Base-by-base conservation (phyloP, 2,329 filamentous ascomycete genomes). In the Corynespora cassiicola region DNA sequence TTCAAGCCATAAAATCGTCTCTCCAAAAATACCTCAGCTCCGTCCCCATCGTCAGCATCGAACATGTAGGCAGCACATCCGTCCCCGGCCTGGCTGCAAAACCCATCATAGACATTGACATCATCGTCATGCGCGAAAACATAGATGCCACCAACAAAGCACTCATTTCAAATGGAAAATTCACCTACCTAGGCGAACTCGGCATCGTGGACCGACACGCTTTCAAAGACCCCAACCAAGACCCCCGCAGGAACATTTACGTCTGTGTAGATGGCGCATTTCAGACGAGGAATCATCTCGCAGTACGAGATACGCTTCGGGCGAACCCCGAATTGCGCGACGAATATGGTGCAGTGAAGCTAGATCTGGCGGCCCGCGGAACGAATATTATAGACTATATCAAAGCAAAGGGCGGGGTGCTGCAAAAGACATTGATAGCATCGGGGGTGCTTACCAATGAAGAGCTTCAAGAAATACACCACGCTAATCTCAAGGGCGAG, bases 31-130 rank as follows among this genome's bases (percentile, higher is more conserved):
- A 47, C 14, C 47, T 67, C 6, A 28, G 36, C 18, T 36, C 26
- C 29, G 33, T 54, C 26, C 8, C 34, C 1, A 36, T 48, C 32
- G 24, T 58, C 9, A 53, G 51, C 17, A 68, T 69, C 42, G 60
- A 70, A 41, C 68, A 71, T 44, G 54, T 70, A 22, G 66, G 66
- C 32, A 66, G 63, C 39, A 70, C 68, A 17, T 67, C 68, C 7
- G 58, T 70, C 3, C 63, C 61, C 0, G 45, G 43, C 11, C 54
- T 70, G 4, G 53, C 50, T n/a, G 64, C 65, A 8, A 69, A 67
- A 36, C 64, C 66, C n/a, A 59, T 61, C 28, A 60, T 69, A 36
- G 66, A 71, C 46, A 47, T 69, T n/a, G 60, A 65, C 34, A 57
- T 69, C 21, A 57, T 69, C 26, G 56, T 63, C 12, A 42, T 47